Evolutionary conservation across 345 rosid species (phyloP).

Genomic region (Punica granatum): DNA sequence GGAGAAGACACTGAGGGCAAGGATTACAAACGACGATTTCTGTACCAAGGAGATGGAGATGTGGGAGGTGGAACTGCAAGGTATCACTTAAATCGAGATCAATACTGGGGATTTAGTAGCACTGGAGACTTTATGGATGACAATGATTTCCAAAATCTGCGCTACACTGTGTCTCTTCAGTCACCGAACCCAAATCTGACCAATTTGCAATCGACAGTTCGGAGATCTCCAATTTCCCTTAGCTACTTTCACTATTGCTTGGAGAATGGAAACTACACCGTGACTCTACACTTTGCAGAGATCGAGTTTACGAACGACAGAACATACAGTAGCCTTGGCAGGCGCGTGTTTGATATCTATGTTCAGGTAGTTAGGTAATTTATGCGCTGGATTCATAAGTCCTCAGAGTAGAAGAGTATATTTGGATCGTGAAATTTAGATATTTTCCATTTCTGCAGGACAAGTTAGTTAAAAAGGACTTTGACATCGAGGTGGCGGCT

Average conservation of each 20-base stretch:
- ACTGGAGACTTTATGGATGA: slow-evolving; percentile 51
- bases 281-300: slow-evolving; percentile 47
- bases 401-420: background rate
- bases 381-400: too few species aligned
- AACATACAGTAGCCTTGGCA: slow-evolving; percentile 35
- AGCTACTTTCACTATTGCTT: slow-evolving; percentile 45
- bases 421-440: background rate
- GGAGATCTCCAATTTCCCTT: slow-evolving; percentile 36
- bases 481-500: slow-evolving; percentile 23
- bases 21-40: slow-evolving; percentile 10
- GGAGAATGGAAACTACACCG: slow-evolving; percentile 39
- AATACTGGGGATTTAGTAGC: slow-evolving; percentile 47
- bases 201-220: slow-evolving; percentile 34
- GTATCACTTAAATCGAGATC: slow-evolving; percentile 7
- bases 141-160: slow-evolving; percentile 3
- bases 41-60: slow-evolving; percentile 28
- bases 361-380: slow-evolving; percentile 35
- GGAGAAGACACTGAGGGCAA: slow-evolving; percentile 20
- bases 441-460: slow-evolving; percentile 17
- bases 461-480: slow-evolving; percentile 21
- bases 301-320: slow-evolving; percentile 33
- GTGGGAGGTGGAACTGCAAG: slow-evolving; percentile 28
- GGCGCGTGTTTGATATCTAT: slow-evolving; percentile 41
- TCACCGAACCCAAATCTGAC: slow-evolving; percentile 7
- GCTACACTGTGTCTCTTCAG: slow-evolving; percentile 8